These are phyloP conservation scores for Sporobolomyces roseus DNA, from an alignment of 768 basidiomycete genomes.

Conservation along the genomic window DNA sequence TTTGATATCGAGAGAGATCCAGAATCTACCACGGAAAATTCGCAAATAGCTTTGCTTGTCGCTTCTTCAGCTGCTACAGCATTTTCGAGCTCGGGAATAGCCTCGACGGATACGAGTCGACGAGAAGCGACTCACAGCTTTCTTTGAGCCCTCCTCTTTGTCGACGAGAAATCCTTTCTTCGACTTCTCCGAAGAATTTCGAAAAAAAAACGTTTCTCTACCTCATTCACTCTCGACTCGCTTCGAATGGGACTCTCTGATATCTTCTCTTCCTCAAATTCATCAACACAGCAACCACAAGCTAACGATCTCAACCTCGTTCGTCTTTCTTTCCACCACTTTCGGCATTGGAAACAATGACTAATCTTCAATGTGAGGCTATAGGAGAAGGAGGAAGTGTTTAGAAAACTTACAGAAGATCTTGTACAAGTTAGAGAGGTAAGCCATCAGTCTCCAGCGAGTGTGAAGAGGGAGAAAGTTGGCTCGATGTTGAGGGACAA, in stretches of 20 bases:
- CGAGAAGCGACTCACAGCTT: too few species aligned
- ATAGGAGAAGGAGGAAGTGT: conserved; percentile 17
- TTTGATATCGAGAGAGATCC: too few species aligned
- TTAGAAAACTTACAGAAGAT: conserved; percentile 15
- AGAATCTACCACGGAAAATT: too few species aligned
- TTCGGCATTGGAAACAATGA: not conserved
- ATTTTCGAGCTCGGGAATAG: too few species aligned
- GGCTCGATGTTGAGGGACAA: not conserved
- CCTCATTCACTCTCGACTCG: not conserved
- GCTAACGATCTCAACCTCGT: too few species aligned
- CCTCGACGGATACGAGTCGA: too few species aligned
- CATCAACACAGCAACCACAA: too few species aligned
- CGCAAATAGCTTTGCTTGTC: too few species aligned
- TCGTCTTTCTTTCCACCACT: not conserved
- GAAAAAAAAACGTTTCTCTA: not conserved
- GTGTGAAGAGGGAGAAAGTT: not conserved
- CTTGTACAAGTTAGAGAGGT: conserved; percentile 11
- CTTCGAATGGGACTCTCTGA: not conserved
- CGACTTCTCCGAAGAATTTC: not conserved
- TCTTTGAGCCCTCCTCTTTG: too few species aligned
- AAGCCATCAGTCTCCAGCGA: not conserved
- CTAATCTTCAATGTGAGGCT: not conserved
- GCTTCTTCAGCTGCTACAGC: too few species aligned
- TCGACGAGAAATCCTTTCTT: too few species aligned
- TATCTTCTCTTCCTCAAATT: not conserved